phyloP scores from a whole-genome alignment of 169 alveolate species.

The Cystoisospora suis region DNA sequence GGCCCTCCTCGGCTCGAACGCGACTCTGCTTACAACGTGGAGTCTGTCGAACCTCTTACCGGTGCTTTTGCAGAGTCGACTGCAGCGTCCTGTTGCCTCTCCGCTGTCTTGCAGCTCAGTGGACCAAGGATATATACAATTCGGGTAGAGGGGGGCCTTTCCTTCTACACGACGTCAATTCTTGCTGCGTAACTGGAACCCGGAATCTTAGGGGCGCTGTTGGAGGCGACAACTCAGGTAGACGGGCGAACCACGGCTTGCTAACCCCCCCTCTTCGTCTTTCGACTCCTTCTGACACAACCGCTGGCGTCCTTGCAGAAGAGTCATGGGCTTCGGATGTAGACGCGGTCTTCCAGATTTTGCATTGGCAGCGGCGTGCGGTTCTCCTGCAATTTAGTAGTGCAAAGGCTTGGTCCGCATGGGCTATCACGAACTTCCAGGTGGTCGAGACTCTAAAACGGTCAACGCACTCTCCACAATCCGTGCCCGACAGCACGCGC shows the following conservation, averaged over 20 bases:
- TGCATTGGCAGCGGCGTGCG: conserved; percentile 23
- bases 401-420: conserved; percentile 88
- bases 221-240: too few species aligned
- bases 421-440: conserved; percentile 84
- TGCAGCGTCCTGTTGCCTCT: too few species aligned
- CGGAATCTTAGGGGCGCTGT: too few species aligned
- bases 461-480: not conserved
- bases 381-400: conserved; percentile 17
- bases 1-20: too few species aligned
- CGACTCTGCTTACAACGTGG: too few species aligned
- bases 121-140: conserved; percentile 10
- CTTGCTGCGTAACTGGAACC: too few species aligned
- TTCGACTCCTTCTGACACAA: too few species aligned
- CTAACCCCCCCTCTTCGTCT: too few species aligned
- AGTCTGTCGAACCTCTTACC: too few species aligned
- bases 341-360: not conserved
- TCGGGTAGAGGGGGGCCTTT: not conserved
- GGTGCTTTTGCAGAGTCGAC: too few species aligned
- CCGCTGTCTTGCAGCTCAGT: conserved; percentile 29
- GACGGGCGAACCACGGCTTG: too few species aligned
- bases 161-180: not conserved
- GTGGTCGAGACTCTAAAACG: conserved; percentile 60
- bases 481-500: not conserved
- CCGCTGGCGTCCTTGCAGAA: too few species aligned
- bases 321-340: not conserved